Evolutionary conservation across 345 rosid genomes (phyloP), one percentile per base, ranked within the genome.

Genomic region (Physaria fendleri): DNA sequence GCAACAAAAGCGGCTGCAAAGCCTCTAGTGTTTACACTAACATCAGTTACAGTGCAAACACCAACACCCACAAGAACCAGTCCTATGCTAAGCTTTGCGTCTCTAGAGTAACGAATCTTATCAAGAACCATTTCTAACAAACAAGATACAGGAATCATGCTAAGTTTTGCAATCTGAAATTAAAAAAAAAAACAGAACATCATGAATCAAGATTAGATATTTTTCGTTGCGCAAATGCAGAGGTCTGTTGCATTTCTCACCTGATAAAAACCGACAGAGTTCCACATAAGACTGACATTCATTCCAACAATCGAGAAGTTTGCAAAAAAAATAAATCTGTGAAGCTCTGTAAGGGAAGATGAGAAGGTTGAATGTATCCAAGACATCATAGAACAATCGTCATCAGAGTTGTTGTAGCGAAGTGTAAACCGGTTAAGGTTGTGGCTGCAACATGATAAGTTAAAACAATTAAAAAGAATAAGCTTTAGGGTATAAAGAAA

Each of bases 211-310:
- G 42, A 48, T 10, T 17, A 52, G 4, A 50, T 20, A 3, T 18
- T 5, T 47, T 34, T 30, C 47, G 23, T 58, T 14, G 5, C 18
- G 9, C 24, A 27, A 59, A 5, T 10, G 12, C 44, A 62, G 20
- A 52, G 4, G 24, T 41, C 39, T 10, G 4, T 46, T 25, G 37
- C 7, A 32, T 39, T 2, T 3, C 57, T 48, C 45, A 90, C 98
- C 98, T 91, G 98, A 78, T 91, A 91, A 74, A 91, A 91, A 16
- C 98, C 98, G 22, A 92, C 99, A 18, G 97, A 92, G 76, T 92
- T 92, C 97, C 95, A 92, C 98, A 92, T 86, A 45, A 92, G 77
- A 74, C 97, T 92, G 38, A 92, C 95, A 47, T 92, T 92, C 99
- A 92, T 92, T 72, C 99, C 99, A 76, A 92, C 99, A 14, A 92